Evolutionary conservation across 306 rosid species (phyloP).

Genomic region (Purshia tridentata): DNA sequence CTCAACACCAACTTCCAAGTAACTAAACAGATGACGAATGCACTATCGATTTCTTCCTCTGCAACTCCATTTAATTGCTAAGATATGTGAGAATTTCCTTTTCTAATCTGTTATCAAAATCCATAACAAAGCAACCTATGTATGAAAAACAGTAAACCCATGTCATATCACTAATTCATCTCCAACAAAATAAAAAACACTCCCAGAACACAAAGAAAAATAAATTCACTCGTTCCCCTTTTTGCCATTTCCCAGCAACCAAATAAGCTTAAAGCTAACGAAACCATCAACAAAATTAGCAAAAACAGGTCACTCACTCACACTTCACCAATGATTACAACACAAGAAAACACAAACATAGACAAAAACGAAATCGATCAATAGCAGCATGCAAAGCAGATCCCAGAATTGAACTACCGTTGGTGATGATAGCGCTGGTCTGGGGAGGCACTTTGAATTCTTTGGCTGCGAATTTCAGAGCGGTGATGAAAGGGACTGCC

Average conservation of each 20-base stretch:
- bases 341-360: no score
- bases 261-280: not conserved
- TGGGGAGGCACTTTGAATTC: slow-evolving; percentile 99
- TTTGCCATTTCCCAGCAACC: not conserved
- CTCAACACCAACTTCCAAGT: not conserved
- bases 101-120: not conserved
- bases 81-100: not conserved
- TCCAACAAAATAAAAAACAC: not conserved
- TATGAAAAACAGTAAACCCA: not conserved
- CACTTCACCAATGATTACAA: not conserved
- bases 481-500: slow-evolving; percentile 98
- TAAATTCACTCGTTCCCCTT: not conserved
- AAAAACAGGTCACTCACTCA: not conserved
- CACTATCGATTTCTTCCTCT: not conserved
- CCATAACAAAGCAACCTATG: not conserved
- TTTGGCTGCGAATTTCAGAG: slow-evolving; percentile 92
- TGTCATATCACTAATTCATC: not conserved
- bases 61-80: not conserved
- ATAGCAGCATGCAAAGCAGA: not conserved
- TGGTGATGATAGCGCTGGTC: slow-evolving; percentile 97
- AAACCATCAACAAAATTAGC: slow-evolving; percentile 7
- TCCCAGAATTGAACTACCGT: slow-evolving; percentile 45
- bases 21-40: not conserved
- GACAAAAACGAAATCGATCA: not conserved
- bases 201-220: not conserved